These are phyloP conservation scores for Pythium biforme DNA, from an alignment of 352 stramenopile species.

Conservation along the genomic window DNA sequence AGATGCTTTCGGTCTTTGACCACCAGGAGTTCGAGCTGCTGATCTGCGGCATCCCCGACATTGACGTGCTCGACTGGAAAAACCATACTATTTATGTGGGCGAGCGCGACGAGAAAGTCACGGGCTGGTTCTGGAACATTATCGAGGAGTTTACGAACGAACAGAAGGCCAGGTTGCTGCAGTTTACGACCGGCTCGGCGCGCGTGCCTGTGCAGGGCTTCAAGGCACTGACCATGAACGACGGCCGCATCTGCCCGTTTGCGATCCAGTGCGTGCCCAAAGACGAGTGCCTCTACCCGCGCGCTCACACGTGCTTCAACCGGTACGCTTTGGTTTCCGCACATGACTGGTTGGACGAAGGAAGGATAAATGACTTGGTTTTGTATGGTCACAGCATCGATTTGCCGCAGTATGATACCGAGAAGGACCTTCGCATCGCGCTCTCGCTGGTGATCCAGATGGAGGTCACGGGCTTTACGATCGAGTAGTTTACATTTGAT, in stretches of 20 bases:
- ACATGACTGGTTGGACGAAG: not conserved
- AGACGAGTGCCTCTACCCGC: slow-evolving; percentile 79
- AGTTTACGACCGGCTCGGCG: slow-evolving; percentile 97
- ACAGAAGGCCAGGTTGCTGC: slow-evolving; percentile 95
- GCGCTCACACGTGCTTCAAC: slow-evolving; percentile 87
- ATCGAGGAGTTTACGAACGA: slow-evolving; percentile 92
- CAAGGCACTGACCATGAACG: slow-evolving; percentile 87
- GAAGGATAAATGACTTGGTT: slow-evolving; percentile 1
- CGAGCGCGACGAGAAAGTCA: slow-evolving; percentile 85
- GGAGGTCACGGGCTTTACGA: slow-evolving; percentile 86
- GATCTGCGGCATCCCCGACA: slow-evolving; percentile 97
- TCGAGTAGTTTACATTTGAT: slow-evolving; percentile 43
- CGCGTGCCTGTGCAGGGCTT: slow-evolving; percentile 91
- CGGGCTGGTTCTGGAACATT: slow-evolving; percentile 98
- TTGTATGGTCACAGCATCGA: slow-evolving; percentile 52
- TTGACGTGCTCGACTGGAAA: slow-evolving; percentile 96
- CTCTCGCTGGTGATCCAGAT: slow-evolving; percentile 85
- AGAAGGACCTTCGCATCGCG: slow-evolving; percentile 77
- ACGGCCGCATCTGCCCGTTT: slow-evolving; percentile 85
- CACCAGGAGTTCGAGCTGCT: slow-evolving; percentile 97
- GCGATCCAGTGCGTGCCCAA: slow-evolving; percentile 82
- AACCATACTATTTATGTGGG: slow-evolving; percentile 96
- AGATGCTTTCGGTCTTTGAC: slow-evolving; percentile 95
- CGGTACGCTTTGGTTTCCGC: slow-evolving; percentile 39
- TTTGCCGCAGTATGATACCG: slow-evolving; percentile 66